Percentiles rank a stretch among this genome's conserved stretches.
These are phyloP conservation scores for Collybia sordida DNA, from an alignment of 768 basidiomycete species.

Conservation along the genomic window DNA sequence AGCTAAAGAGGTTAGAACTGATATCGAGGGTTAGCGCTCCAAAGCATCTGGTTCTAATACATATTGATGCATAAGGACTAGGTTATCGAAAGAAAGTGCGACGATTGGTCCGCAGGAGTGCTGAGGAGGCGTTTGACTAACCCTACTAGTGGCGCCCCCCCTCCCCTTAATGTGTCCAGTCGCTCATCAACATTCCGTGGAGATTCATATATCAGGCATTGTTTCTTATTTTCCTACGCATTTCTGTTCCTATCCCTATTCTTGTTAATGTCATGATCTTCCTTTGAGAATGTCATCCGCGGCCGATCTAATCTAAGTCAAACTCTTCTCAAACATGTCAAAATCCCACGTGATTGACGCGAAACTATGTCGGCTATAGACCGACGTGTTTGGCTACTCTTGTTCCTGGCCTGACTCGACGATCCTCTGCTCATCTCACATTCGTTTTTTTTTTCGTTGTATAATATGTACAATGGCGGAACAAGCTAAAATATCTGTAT, in stretches of 20 bases:
- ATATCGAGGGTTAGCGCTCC: constrained; percentile 51
- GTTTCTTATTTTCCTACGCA: constrained; percentile 9
- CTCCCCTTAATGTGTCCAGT: constrained; percentile 9
- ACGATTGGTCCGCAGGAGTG: constrained; percentile 79
- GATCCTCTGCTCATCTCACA: neutral
- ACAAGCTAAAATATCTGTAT: constrained; percentile 35
- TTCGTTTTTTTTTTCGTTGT: neutral
- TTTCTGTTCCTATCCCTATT: neutral
- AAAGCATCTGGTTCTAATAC: neutral
- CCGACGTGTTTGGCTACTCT: constrained; percentile 8
- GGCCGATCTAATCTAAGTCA: neutral
- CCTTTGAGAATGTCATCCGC: neutral
- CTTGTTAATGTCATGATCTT: too few relatives aligned
- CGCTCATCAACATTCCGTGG: constrained; percentile 3
- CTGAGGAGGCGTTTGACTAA: constrained; percentile 86
- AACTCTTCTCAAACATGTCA: constrained; percentile 3
- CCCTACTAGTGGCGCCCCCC: constrained; percentile 7
- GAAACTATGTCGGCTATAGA: neutral
- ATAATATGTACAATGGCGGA: constrained; percentile 23
- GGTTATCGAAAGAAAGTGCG: constrained; percentile 97
- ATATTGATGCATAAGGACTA: constrained; percentile 25
- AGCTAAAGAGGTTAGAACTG: constrained; percentile 79
- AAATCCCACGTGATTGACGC: constrained; percentile 15
- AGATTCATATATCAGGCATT: constrained; percentile 2
- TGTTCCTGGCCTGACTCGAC: constrained; percentile 1